Percentiles rank a stretch among this genome's conserved stretches.
These are phyloP conservation scores for Cyclotella cryptica DNA, from an alignment of 108 stramenopile species.

Conservation along the genomic window DNA sequence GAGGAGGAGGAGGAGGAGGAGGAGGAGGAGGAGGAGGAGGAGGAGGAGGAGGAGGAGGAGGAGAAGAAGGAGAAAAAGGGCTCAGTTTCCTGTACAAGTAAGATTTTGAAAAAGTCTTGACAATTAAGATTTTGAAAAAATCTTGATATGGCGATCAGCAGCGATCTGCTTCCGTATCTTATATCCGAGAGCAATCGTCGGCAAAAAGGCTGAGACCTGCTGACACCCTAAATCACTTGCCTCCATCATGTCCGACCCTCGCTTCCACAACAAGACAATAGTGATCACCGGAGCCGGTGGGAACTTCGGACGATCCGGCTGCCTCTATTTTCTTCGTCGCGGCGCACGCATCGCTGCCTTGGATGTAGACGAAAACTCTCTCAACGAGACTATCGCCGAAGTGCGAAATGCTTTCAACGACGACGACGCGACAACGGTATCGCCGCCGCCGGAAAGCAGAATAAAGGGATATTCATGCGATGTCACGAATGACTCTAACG, in stretches of 20 bases:
- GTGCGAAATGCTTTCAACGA: constrained; percentile 15
- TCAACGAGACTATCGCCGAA: constrained; percentile 65
- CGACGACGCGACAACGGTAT: background rate
- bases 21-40: too few species aligned
- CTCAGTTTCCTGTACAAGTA: too few species aligned
- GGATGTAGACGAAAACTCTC: constrained; percentile 63
- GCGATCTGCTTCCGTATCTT: too few species aligned
- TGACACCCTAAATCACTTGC: too few species aligned
- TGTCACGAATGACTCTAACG: constrained; percentile 67
- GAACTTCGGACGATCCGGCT: constrained; percentile 86
- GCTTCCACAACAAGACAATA: constrained; percentile 67
- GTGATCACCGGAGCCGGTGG: constrained; percentile 92
- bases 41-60: too few species aligned
- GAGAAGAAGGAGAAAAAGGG: too few species aligned
- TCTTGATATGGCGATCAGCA: too few species aligned
- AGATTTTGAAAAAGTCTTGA: too few species aligned
- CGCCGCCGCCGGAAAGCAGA: background rate
- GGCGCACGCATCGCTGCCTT: constrained; percentile 85
- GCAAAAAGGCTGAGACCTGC: too few species aligned
- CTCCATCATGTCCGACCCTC: constrained; percentile 32
- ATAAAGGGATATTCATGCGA: constrained; percentile 63
- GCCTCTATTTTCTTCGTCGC: constrained; percentile 74
- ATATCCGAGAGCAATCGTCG: too few species aligned
- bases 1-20: too few species aligned
- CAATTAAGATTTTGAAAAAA: too few species aligned